Evolutionary conservation across 805 yeast genomes (phyloP).

Genomic region (Ogataea henricii): DNA sequence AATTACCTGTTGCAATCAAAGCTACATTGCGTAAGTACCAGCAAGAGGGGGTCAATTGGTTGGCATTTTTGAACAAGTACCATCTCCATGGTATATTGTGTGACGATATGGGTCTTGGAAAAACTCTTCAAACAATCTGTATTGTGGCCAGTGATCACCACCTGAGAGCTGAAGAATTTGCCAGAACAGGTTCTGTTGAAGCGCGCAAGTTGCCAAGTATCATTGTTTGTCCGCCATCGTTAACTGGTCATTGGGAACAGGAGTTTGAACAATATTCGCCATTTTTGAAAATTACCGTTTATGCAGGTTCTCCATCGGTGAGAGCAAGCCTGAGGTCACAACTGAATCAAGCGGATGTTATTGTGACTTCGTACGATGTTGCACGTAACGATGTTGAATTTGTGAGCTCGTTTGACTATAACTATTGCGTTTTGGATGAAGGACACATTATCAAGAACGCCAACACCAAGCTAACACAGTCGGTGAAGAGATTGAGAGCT

Average conservation of each 20-base stretch:
- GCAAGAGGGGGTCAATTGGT: conserved; percentile 98
- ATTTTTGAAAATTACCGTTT: conserved; percentile 75
- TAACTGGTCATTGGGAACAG: conserved; percentile 99
- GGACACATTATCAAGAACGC: conserved; percentile 97
- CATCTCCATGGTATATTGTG: conserved; percentile 96
- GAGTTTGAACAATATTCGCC: conserved; percentile 91
- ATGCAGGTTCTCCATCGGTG: conserved; percentile 88
- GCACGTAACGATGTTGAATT: conserved; percentile 85
- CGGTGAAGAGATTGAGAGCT: conserved; percentile 80
- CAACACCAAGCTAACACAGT: conserved; percentile 79
- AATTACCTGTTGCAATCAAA: conserved; percentile 84
- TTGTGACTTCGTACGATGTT: conserved; percentile 95
- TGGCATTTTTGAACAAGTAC: conserved; percentile 90
- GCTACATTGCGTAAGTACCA: conserved; percentile 94
- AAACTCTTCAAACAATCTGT: conserved; percentile 95
- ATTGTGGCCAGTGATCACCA: conserved; percentile 96
- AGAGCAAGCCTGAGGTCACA: conserved; percentile 58
- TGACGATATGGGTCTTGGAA: conserved; percentile 99
- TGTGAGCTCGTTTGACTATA: conserved; percentile 64
- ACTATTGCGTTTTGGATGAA: conserved; percentile 95
- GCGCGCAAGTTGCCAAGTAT: conserved; percentile 78
- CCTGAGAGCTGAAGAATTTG: conserved; percentile 70
- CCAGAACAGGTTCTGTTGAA: conserved; percentile 60
- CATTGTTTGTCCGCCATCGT: conserved; percentile 93
- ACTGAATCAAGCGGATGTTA: conserved; percentile 68